Evolutionary conservation across 192 early-diverging fungal species (phyloP), one percentile per base, ranked within the genome.

Genomic region (Coemansia sp.): DNA sequence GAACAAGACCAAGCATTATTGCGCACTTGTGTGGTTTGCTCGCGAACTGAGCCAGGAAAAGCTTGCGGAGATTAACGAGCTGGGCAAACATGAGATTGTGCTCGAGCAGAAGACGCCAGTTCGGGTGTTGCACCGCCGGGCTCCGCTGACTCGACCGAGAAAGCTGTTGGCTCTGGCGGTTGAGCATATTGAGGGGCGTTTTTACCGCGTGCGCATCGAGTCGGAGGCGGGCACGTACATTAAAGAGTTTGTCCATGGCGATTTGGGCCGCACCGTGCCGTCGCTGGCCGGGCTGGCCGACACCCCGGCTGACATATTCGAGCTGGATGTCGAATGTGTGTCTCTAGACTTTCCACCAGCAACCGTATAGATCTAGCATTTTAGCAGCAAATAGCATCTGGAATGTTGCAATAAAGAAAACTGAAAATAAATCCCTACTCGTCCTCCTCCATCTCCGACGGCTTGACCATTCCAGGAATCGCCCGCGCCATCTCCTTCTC

Each of bases 391-490:
- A 34, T 34, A 34, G 31, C 8, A 9, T 34, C 31, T 34, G 31
- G 31, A 34, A 5, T 37, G 19, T 49, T 51, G 52, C 61, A 54
- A 19, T 36, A 20, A 21, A 40, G 3, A 38, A 22, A 40, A 6
- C 4, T 12, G 56, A 57, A 40, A 40, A 49, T 52, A 55, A 56
- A 63, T 64, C 56, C 64, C 36, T 68, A 78, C 54, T 79, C 73
- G 56, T 81, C 72, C 49, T 81, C 78, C 26, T 81, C 78, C 78
- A 90, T 74, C 36, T 94, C 92, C n/a, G 84, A 81, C 9, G 96
- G 96, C 78, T 99, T 99, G 57, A 99, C 83, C 90, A 99, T 92
- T 51, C 97, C 97, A 4, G 97, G 97, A 80, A 99, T 90, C 68
- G 84, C 82, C 59, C 92, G 71, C 12, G 93, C 93, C 59, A 86